phyloP scores from a whole-genome alignment of 2,329 filamentous ascomycete species.

The Aspergillus ochraceus region DNA sequence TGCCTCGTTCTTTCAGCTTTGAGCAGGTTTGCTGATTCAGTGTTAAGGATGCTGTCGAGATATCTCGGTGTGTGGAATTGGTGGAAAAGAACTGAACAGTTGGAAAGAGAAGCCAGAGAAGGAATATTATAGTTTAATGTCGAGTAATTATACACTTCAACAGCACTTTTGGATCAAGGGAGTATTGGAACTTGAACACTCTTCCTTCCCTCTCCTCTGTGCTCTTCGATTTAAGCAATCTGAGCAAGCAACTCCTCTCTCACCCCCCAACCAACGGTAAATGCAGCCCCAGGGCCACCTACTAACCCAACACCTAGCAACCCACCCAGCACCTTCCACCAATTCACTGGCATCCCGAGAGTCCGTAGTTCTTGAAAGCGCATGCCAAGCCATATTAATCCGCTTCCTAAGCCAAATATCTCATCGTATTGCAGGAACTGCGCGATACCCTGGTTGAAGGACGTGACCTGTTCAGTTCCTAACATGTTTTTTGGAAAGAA shows the following conservation, averaged over 20 bases:
- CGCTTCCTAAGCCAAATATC: not conserved
- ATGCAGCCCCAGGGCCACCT: too few species aligned
- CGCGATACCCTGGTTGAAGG: slow-evolving; percentile 4
- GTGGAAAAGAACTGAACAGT: not conserved
- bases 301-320: too few species aligned
- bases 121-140: too few species aligned
- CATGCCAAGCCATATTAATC: slow-evolving; percentile 6
- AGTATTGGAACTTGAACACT: too few species aligned
- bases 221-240: too few species aligned
- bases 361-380: slow-evolving; percentile 2
- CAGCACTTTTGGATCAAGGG: too few species aligned
- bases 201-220: too few species aligned
- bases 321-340: slow-evolving; percentile 1
- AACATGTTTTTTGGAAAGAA: not conserved
- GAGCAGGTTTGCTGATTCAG: not conserved
- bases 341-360: not conserved
- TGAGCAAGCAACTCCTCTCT: too few species aligned
- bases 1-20: not conserved
- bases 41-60: slow-evolving; percentile 1
- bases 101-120: too few species aligned
- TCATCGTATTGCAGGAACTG: slow-evolving; percentile 10
- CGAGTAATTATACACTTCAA: too few species aligned
- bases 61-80: not conserved
- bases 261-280: too few species aligned
- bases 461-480: not conserved